Percentiles rank a stretch among this genome's conserved stretches.
phyloP scores from a whole-genome alignment of 2,329 filamentous ascomycete genomes.

The Aspergillus eucalypticola region DNA sequence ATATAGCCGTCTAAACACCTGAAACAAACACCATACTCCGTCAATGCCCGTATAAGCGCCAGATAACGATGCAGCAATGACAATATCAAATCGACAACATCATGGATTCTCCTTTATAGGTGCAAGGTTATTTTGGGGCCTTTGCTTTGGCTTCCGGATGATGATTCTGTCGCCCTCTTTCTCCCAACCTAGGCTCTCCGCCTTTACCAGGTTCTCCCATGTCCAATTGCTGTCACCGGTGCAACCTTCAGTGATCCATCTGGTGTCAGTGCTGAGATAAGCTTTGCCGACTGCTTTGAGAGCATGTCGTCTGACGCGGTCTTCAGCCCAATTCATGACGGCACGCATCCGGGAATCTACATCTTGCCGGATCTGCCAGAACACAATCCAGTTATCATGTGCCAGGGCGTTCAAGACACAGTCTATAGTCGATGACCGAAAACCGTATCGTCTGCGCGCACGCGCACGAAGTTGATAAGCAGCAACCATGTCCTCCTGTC shows the following conservation, averaged over 20 bases:
- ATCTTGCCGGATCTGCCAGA: constrained; percentile 67
- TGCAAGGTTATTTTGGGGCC: constrained; percentile 22
- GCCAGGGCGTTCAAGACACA: constrained; percentile 68
- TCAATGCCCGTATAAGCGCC: constrained; percentile 23
- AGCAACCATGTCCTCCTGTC: constrained; percentile 70
- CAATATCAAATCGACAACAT: not conserved
- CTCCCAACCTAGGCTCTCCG: constrained; percentile 82
- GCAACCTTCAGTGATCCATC: constrained; percentile 62
- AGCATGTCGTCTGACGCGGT: constrained; percentile 70
- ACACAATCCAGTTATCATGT: constrained; percentile 79
- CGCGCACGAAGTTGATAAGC: constrained; percentile 67
- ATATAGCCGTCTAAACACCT: not conserved
- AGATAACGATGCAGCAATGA: constrained; percentile 4
- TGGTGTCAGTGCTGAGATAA: constrained; percentile 76
- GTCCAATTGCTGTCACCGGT: constrained; percentile 47
- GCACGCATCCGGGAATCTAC: constrained; percentile 80
- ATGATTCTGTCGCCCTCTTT: constrained; percentile 70
- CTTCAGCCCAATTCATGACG: constrained; percentile 79
- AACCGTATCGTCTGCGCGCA: constrained; percentile 52
- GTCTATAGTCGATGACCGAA: constrained; percentile 69
- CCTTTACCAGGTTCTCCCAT: constrained; percentile 71
- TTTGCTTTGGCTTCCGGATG: constrained; percentile 61
- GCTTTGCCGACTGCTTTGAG: constrained; percentile 83
- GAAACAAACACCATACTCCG: constrained; percentile 17
- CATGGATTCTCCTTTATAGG: constrained; percentile 19